These are phyloP conservation scores for Aureobasidium sp. DNA, from an alignment of 2,329 filamentous ascomycete species.

Conservation along the genomic window DNA sequence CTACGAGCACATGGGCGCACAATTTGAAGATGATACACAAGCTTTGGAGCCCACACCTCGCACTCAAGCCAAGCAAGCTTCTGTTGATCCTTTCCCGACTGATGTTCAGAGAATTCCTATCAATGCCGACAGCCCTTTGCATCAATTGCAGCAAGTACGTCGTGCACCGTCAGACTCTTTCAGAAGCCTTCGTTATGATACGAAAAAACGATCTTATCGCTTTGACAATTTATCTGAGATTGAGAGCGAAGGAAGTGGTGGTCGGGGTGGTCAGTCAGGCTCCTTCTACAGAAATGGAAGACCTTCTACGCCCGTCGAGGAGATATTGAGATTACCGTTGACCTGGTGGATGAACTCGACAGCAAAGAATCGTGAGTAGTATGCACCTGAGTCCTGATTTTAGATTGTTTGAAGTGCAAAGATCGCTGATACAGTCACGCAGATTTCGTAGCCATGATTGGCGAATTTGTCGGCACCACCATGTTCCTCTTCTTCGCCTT, in stretches of 20 bases:
- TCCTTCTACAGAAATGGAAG: conserved; percentile 3
- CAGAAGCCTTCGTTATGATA: not conserved
- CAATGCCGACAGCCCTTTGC: not conserved
- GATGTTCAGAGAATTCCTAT: not conserved
- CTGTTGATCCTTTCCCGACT: not conserved
- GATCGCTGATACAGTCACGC: too few relatives aligned
- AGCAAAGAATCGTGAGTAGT: conserved; percentile 8
- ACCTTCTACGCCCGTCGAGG: not conserved
- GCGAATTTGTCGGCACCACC: conserved; percentile 48
- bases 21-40: not conserved
- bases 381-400: too few relatives aligned
- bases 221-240: conserved; percentile 8
- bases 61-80: not conserved
- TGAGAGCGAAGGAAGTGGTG: not conserved
- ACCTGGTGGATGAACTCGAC: conserved; percentile 17
- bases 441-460: conserved; percentile 24
- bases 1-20: not conserved
- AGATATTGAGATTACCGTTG: conserved; percentile 6
- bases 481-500: conserved; percentile 46
- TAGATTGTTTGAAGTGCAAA: not conserved
- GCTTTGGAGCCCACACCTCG: not conserved
- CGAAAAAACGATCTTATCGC: not conserved
- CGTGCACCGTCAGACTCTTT: not conserved
- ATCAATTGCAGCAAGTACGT: not conserved
- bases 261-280: not conserved